phyloP scores from a whole-genome alignment of 2,329 filamentous ascomycete genomes.

The Aspergillus transmontanensis region DNA sequence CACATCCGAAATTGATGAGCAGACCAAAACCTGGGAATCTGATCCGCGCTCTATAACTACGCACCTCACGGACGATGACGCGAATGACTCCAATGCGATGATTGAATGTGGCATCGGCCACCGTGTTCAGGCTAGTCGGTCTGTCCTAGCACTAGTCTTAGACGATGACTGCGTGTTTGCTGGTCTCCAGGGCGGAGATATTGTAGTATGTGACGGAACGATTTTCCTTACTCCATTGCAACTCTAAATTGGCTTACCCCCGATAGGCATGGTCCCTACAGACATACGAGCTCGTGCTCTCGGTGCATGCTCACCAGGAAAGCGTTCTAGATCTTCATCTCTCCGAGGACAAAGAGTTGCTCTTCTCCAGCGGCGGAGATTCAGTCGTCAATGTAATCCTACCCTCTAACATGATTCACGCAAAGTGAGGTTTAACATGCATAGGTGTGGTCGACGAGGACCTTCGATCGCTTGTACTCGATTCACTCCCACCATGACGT shows the following conservation, averaged over 20 bases:
- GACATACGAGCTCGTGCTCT: conserved; percentile 77
- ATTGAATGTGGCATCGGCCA: conserved; percentile 45
- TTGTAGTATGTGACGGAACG: conserved; percentile 59
- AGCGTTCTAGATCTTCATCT: conserved; percentile 86
- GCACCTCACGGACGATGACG: conserved; percentile 23
- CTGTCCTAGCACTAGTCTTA: conserved; percentile 73
- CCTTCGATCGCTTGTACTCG: conserved; percentile 77
- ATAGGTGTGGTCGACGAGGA: conserved; percentile 77
- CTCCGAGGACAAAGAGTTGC: conserved; percentile 70
- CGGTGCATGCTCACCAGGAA: conserved; percentile 85
- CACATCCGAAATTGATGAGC: conserved; percentile 39
- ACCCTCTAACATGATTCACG: background rate
- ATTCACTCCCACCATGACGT: conserved; percentile 94
- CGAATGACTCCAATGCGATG: conserved; percentile 21
- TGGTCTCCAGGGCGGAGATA: conserved; percentile 90
- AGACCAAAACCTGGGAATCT: conserved; percentile 35
- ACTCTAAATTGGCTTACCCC: conserved; percentile 18
- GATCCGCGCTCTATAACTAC: conserved; percentile 28
- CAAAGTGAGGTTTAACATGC: conserved; percentile 12
- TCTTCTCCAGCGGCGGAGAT: conserved; percentile 93
- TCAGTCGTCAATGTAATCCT: conserved; percentile 76
- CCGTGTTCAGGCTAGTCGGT: conserved; percentile 44
- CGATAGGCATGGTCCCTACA: conserved; percentile 77
- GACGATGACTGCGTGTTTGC: conserved; percentile 83
- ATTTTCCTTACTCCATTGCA: background rate